Evolutionary conservation across 2,329 filamentous ascomycete genomes (phyloP).

Genomic region (Periconia digitata): DNA sequence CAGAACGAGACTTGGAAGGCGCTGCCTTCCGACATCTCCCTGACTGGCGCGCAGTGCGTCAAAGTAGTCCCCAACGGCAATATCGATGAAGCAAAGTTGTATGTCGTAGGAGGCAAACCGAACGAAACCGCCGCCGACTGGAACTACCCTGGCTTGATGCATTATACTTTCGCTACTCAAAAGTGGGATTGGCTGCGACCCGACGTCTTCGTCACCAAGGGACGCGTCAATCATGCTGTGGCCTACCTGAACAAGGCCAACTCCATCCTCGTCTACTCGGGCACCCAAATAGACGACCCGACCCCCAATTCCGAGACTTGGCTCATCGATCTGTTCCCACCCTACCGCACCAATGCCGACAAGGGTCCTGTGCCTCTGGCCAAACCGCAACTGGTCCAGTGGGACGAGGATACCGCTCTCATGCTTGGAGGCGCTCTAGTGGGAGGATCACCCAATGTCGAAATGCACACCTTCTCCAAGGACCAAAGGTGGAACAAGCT

Average conservation of each 20-base stretch:
- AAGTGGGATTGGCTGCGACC: constrained; percentile 61
- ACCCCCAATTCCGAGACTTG: constrained; percentile 73
- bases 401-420: constrained; percentile 69
- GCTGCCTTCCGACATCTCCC: constrained; percentile 66
- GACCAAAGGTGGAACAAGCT: constrained; percentile 61
- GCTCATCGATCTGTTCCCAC: constrained; percentile 65
- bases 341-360: constrained; percentile 62
- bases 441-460: constrained; percentile 57
- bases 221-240: constrained; percentile 74
- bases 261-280: constrained; percentile 79
- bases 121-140: constrained; percentile 39
- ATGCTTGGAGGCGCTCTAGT: constrained; percentile 69
- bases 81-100: constrained; percentile 65
- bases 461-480: constrained; percentile 72
- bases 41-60: constrained; percentile 77
- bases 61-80: constrained; percentile 60
- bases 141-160: constrained; percentile 74
- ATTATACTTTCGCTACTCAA: constrained; percentile 59
- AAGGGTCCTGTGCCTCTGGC: constrained; percentile 60
- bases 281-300: constrained; percentile 60
- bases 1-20: constrained; percentile 71
- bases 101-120: constrained; percentile 72
- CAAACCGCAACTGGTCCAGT: constrained; percentile 72
- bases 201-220: constrained; percentile 58
- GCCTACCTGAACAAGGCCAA: constrained; percentile 71